phyloP scores from a whole-genome alignment of 2,329 filamentous ascomycete species.

The Graphilbum ipis-grandicollis region DNA sequence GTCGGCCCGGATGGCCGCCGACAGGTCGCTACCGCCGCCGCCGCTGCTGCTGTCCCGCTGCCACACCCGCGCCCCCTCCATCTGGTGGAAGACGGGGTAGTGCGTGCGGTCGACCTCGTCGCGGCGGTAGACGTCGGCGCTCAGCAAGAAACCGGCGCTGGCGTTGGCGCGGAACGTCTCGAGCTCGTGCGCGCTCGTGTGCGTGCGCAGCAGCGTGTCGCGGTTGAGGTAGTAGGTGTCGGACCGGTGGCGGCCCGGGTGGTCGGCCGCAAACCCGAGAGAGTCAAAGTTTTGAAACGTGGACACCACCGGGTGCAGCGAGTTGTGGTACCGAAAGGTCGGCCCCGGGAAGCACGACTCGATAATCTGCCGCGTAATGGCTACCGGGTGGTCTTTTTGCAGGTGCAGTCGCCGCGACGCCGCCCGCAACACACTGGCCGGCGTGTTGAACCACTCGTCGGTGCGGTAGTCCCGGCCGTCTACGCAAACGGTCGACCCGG shows the following conservation, averaged over 20 bases:
- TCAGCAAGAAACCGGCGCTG: constrained; percentile 67
- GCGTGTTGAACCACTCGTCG: constrained; percentile 76
- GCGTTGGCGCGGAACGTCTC: constrained; percentile 58
- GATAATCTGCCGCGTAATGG: constrained; percentile 81
- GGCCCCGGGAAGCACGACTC: constrained; percentile 68
- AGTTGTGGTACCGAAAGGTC: constrained; percentile 60
- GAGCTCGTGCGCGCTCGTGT: constrained; percentile 86
- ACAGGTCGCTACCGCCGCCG: constrained; percentile 39
- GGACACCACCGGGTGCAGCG: constrained; percentile 67
- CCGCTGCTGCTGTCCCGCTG: constrained; percentile 37
- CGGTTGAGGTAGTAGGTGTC: constrained; percentile 95
- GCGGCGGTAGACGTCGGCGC: constrained; percentile 85
- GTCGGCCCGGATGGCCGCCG: constrained; percentile 51
- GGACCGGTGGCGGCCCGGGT: constrained; percentile 70
- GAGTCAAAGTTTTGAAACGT: constrained; percentile 89
- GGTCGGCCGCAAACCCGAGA: constrained; percentile 75
- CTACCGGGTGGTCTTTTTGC: constrained; percentile 76
- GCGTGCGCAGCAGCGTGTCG: constrained; percentile 70
- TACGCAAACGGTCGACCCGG: constrained; percentile 28
- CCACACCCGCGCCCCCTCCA: constrained; percentile 91
- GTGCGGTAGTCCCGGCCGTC: constrained; percentile 46
- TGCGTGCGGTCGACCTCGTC: constrained; percentile 92
- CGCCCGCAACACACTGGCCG: constrained; percentile 55
- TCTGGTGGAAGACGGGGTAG: constrained; percentile 96
- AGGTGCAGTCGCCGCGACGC: constrained; percentile 71